Evolutionary conservation across 2,329 filamentous ascomycete species (phyloP), one percentile per base, ranked within the genome.

Genomic region (Paracoccidioides brasiliensis): DNA sequence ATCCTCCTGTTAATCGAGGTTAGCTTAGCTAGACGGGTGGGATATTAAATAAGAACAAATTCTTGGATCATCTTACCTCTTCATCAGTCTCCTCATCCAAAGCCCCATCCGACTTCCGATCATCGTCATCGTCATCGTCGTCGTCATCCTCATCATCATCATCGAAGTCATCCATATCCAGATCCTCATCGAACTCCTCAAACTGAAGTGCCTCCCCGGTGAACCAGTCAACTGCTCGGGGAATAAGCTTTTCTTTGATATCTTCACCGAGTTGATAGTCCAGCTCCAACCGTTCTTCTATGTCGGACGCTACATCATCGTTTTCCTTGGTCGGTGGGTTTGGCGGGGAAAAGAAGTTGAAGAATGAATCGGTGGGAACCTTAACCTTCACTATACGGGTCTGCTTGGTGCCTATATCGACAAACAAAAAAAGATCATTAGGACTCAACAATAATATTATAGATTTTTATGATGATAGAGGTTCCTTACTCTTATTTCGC

Each of bases 191-290:
- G 58, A 95, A 74, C 71, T 96, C 91, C 79, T 98, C 93, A 65
- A 89, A 98, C 64, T 93, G 90, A 61, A 98, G 84, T 63, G 93
- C 93, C 76, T 98, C 93, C 57, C 93, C 93, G 54, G 93, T 98
- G 73, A 98, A 98, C 93, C 93, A 98, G 75, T 98, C 93, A 66
- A 98, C 93, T 56, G 94, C 93, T 64, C 91, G 90, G 61, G 93
- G 93, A 64, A 98, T 98, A 62, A 98, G 81, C 79, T 98, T 98
- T 81, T 98, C 93, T 79, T 98, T 98, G 77, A 98, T 96, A 70
- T 98, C 93, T 78, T 98, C 93, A 63, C 93, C 93, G 46, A 98
- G 84, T 76, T 97, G 91, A 74, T 97, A 98, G 76, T 98, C 93
- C 53, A 98, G 84, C 78, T 98, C 93, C 56, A 98, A 82, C 61